phyloP scores from a whole-genome alignment of 768 basidiomycete genomes.

The Serpula lacrymans region DNA sequence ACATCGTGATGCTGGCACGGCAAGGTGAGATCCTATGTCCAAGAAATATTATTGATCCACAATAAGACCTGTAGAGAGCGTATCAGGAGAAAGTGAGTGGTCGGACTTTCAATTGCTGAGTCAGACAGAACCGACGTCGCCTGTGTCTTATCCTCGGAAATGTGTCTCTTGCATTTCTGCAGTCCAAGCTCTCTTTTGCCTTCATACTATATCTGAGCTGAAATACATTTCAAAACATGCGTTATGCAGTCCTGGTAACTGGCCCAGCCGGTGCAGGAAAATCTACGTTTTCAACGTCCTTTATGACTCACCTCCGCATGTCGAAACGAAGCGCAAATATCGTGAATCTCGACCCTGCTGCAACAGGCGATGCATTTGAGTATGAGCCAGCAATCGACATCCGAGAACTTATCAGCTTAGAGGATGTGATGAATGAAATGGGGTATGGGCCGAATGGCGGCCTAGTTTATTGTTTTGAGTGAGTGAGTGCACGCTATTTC shows the following conservation, averaged over 20 bases:
- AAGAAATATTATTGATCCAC: background rate
- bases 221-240: slow-evolving; percentile 46
- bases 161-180: background rate
- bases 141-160: background rate
- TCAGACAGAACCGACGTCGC: background rate
- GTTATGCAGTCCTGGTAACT: slow-evolving; percentile 84
- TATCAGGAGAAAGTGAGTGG: background rate
- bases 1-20: slow-evolving; percentile 42
- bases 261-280: slow-evolving; percentile 99
- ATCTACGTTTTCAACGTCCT: slow-evolving; percentile 86
- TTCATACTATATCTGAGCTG: slow-evolving; percentile 2
- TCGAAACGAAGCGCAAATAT: slow-evolving; percentile 85
- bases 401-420: slow-evolving; percentile 82
- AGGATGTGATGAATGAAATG: slow-evolving; percentile 96
- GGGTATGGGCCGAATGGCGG: slow-evolving; percentile 97
- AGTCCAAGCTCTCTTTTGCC: slow-evolving; percentile 10
- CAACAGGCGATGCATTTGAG: slow-evolving; percentile 81
- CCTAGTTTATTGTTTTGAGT: slow-evolving; percentile 99
- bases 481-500: slow-evolving; percentile 52
- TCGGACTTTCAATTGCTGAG: slow-evolving; percentile 3
- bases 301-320: slow-evolving; percentile 84
- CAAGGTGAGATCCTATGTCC: background rate
- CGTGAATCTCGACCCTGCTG: slow-evolving; percentile 97
- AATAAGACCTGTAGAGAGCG: background rate
- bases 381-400: slow-evolving; percentile 93